Evolutionary conservation across 345 rosid genomes (phyloP).

Genomic region (Salix purpurea): DNA sequence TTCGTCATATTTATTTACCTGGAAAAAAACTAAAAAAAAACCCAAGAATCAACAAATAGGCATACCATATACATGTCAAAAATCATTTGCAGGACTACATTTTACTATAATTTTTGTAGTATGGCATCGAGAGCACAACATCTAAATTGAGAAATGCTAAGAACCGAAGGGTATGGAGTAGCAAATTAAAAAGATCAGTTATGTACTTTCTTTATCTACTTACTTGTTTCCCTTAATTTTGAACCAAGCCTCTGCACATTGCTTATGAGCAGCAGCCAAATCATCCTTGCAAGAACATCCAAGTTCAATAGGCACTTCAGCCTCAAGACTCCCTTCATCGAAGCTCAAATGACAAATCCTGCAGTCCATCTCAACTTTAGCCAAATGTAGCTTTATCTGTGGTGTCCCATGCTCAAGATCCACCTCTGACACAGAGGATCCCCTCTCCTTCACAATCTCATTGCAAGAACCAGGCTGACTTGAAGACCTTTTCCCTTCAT

Average conservation of each 20-base stretch:
- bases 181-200: neutral
- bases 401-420: slow-evolving; percentile 23
- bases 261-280: slow-evolving; percentile 33
- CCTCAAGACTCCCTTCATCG: slow-evolving; percentile 18
- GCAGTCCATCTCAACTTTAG: slow-evolving; percentile 24
- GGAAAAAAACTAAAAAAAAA: neutral
- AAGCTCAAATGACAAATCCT: slow-evolving; percentile 33
- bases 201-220: neutral
- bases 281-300: slow-evolving; percentile 33
- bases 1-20: neutral
- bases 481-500: slow-evolving; percentile 27
- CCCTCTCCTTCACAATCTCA: slow-evolving; percentile 25
- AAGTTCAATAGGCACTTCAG: slow-evolving; percentile 28
- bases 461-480: slow-evolving; percentile 17
- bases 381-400: slow-evolving; percentile 31
- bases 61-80: neutral
- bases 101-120: neutral
- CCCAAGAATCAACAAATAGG: slow-evolving; percentile 1
- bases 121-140: neutral
- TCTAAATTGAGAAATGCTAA: neutral
- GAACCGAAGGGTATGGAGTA: neutral
- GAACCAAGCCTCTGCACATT: slow-evolving; percentile 36
- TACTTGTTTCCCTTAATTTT: slow-evolving; percentile 34
- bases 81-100: neutral
- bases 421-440: slow-evolving; percentile 20